Evolutionary conservation across 1,284 basidiomycete genomes (phyloP).

Genomic region (Ganoderma sinense): DNA sequence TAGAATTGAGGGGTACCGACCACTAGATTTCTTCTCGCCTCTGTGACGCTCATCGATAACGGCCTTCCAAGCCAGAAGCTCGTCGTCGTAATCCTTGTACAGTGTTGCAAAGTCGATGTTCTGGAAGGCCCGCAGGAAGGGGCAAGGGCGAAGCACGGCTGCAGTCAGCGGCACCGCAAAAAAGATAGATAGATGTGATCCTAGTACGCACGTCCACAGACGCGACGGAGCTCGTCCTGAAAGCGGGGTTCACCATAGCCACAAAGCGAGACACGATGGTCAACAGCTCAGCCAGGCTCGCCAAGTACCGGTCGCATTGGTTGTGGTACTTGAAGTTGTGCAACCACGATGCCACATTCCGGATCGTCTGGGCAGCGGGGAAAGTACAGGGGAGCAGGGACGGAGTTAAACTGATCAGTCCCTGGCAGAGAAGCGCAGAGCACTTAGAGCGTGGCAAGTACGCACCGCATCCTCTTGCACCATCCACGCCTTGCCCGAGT

Average conservation of each 20-base stretch:
- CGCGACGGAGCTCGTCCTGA: slow-evolving; percentile 29
- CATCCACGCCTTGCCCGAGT: slow-evolving; percentile 55
- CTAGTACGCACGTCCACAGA: slow-evolving; percentile 25
- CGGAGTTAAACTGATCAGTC: no score
- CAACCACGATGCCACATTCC: slow-evolving; percentile 34
- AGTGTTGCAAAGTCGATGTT: slow-evolving; percentile 32
- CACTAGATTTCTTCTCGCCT: slow-evolving; percentile 30
- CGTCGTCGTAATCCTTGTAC: slow-evolving; percentile 36
- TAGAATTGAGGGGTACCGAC: no score
- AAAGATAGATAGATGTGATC: slow-evolving; percentile 16
- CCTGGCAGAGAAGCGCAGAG: background rate
- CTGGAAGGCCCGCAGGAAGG: slow-evolving; percentile 18
- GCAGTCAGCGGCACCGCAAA: slow-evolving; percentile 19
- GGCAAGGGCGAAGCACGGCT: background rate
- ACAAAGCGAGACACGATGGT: slow-evolving; percentile 42
- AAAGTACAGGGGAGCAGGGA: no score
- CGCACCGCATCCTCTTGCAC: slow-evolving; percentile 50
- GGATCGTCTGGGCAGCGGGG: slow-evolving; percentile 36
- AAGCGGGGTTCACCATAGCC: slow-evolving; percentile 30
- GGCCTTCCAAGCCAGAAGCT: slow-evolving; percentile 36
- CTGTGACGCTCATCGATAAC: slow-evolving; percentile 29
- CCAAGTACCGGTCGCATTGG: slow-evolving; percentile 39
- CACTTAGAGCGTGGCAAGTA: background rate
- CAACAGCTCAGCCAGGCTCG: slow-evolving; percentile 40
- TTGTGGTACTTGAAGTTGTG: slow-evolving; percentile 38